Evolutionary conservation across 1,284 basidiomycete genomes (phyloP).

Genomic region (Malassezia furfur): DNA sequence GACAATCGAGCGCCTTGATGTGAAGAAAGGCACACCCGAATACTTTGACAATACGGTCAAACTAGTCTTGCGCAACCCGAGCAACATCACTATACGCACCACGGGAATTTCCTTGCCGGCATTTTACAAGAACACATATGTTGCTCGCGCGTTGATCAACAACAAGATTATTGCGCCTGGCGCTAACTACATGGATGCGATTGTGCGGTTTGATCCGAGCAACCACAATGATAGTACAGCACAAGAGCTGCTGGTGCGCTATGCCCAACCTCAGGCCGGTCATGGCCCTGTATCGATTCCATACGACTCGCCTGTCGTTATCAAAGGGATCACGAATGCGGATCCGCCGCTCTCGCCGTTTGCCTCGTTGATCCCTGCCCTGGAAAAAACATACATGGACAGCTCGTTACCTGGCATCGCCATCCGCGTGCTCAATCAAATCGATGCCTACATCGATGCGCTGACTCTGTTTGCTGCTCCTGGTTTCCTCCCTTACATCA

Average conservation of each 20-base stretch:
- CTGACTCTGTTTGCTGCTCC: constrained; percentile 19
- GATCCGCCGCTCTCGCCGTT: constrained; percentile 57
- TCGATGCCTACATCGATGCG: constrained; percentile 26
- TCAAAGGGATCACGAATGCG: constrained; percentile 16
- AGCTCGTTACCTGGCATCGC: constrained; percentile 53
- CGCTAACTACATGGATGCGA: constrained; percentile 53
- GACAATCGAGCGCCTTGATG: constrained; percentile 50
- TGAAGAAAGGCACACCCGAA: background rate
- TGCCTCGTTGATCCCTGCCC: constrained; percentile 56
- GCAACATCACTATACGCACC: constrained; percentile 57
- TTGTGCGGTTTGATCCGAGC: constrained; percentile 56
- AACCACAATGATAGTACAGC: constrained; percentile 61
- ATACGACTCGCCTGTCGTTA: constrained; percentile 5
- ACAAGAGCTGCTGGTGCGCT: constrained; percentile 49
- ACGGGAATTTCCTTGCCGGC: constrained; percentile 57
- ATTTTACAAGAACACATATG: constrained; percentile 53
- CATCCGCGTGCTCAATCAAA: constrained; percentile 23
- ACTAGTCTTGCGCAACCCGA: constrained; percentile 22
- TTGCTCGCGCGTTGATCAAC: constrained; percentile 49
- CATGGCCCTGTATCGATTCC: background rate
- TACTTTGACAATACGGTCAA: background rate
- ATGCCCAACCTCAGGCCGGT: constrained; percentile 44
- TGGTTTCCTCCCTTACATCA: constrained; percentile 3
- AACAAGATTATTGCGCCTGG: constrained; percentile 55
- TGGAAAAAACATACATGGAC: constrained; percentile 55